Base-by-base conservation (phyloP, 768 basidiomycete genomes). In the Pholiota microspora region DNA sequence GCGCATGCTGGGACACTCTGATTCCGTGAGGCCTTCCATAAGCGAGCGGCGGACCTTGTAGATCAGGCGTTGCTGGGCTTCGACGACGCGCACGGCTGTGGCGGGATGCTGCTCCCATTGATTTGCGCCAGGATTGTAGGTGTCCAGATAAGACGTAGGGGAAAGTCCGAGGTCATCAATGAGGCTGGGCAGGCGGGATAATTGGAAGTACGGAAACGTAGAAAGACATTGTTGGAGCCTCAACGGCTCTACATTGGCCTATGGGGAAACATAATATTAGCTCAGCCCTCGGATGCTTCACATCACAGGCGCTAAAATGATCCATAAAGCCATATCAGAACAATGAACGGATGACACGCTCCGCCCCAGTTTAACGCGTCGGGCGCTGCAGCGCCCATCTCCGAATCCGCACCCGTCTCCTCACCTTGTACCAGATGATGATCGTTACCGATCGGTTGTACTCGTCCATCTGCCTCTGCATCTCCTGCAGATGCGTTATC, bases 71-170 rank as follows among this genome's bases (percentile, higher is more conserved):
- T 88, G 85, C 57, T 84, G 83, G 1, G 73, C 75, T 44, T 77
- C 76, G 36, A 88, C 81, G 32, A 81, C 62, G 31, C 85, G 78
- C 3, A 88, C 85, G 13, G 81, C 77, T 35, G 73, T 73, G 54
- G 84, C 77, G 34, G 77, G 73, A 60, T 87, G 85, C 56, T 87
- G 86, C 49, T 86, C 85, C 87, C 87, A 89, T 51, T 84, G 78
- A 0, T 77, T 72, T 0, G 82, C 76, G 1, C 63, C 55, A 7
- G 77, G 72, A 53, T 83, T 79, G 64, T 77, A 88, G 2, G 81
- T 74, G 58, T 89, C 87, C 40, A 89, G 70, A 62, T 82, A 88
- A 2, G 84, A 80, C 10, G 69, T 66, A 1, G 73, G 51, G 0
- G 73, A 72, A 13, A 89, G 72, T 7, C 79, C 79, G 18, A 89